A percentile compares a stretch with the other conserved stretches of the same genome.
Evolutionary conservation across 805 yeast genomes (phyloP).

Genomic region (Debaryomyces castellii): DNA sequence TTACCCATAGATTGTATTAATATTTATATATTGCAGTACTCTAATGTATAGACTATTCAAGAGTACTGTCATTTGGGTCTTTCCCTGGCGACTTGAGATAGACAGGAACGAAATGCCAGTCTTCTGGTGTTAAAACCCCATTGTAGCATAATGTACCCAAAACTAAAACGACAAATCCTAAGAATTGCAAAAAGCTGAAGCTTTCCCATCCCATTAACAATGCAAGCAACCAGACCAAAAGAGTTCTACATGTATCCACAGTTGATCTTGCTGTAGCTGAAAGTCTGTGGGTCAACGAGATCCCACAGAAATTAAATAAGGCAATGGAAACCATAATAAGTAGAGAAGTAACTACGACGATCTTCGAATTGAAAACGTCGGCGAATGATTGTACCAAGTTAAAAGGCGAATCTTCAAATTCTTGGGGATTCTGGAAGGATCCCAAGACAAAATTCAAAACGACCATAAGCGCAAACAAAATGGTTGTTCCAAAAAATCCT

Average conservation of each 20-base stretch:
- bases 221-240: slow-evolving; percentile 74
- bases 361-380: slow-evolving; percentile 44
- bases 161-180: slow-evolving; percentile 64
- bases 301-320: slow-evolving; percentile 70
- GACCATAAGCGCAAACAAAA: slow-evolving; percentile 47
- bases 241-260: slow-evolving; percentile 73
- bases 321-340: slow-evolving; percentile 73
- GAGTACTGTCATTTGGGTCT: neutral
- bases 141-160: slow-evolving; percentile 75
- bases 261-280: slow-evolving; percentile 81
- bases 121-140: slow-evolving; percentile 59
- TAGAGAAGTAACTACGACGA: slow-evolving; percentile 53
- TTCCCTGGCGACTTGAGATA: slow-evolving; percentile 29
- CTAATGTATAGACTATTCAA: neutral
- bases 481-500: slow-evolving; percentile 61
- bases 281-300: slow-evolving; percentile 60
- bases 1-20: neutral
- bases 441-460: slow-evolving; percentile 44
- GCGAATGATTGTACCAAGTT: slow-evolving; percentile 52
- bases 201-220: slow-evolving; percentile 72
- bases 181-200: slow-evolving; percentile 58
- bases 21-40: too few species aligned
- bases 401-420: slow-evolving; percentile 50
- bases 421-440: slow-evolving; percentile 19
- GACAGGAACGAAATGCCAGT: slow-evolving; percentile 46